phyloP scores from a whole-genome alignment of 352 stramenopile species.

The Phytophthora tentaculata region DNA sequence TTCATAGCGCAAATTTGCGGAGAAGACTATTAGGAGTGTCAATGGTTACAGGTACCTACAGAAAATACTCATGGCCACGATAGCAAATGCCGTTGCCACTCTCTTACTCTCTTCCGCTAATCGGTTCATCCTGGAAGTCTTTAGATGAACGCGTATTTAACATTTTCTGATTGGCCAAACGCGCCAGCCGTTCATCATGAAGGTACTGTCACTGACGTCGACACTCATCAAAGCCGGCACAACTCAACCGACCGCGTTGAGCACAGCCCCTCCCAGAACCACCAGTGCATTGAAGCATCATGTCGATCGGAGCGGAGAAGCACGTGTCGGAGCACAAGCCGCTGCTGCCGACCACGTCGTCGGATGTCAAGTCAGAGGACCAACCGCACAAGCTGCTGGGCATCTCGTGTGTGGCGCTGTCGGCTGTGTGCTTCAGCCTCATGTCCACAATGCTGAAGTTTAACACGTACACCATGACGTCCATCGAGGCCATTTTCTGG shows the following conservation, averaged over 20 bases:
- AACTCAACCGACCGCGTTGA: conserved; percentile 14
- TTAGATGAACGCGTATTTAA: conserved; percentile 2
- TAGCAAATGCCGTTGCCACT: background rate
- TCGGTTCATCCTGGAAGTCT: conserved; percentile 4
- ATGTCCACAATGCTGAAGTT: conserved; percentile 87
- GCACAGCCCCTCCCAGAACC: background rate
- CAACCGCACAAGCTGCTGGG: conserved; percentile 63
- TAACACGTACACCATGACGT: conserved; percentile 77
- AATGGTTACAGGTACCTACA: too few relatives aligned
- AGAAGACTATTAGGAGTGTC: too few relatives aligned
- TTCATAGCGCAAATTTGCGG: too few relatives aligned
- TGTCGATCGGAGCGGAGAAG: conserved; percentile 36
- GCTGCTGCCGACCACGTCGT: conserved; percentile 37
- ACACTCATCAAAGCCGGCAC: conserved; percentile 23
- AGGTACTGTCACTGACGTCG: conserved; percentile 20
- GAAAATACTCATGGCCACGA: conserved; percentile 7
- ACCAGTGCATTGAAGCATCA: conserved; percentile 11
- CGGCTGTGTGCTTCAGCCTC: conserved; percentile 82
- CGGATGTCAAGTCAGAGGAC: conserved; percentile 27
- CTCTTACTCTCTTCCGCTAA: conserved; percentile 20
- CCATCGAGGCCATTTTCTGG: conserved; percentile 85
- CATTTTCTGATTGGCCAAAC: conserved; percentile 27
- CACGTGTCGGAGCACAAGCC: conserved; percentile 27
- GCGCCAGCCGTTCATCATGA: conserved; percentile 14
- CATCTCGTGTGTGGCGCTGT: conserved; percentile 71